Percentiles rank a stretch among this genome's conserved stretches.
These are phyloP conservation scores for Geoglossum glabrum DNA, from an alignment of 495 filamentous ascomycete genomes.

Conservation along the genomic window DNA sequence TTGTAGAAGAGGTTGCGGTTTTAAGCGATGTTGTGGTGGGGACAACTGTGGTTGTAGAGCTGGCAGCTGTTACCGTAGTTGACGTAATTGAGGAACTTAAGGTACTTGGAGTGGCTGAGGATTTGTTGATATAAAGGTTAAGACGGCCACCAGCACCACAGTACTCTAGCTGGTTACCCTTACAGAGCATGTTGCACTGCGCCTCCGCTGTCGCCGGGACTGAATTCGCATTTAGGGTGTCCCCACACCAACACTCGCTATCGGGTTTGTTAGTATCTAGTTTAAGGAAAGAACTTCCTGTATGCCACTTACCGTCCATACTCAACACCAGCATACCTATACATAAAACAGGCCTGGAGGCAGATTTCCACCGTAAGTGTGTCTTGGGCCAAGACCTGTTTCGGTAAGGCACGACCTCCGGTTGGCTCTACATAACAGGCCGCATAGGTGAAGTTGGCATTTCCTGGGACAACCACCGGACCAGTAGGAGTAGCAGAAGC, in stretches of 20 bases:
- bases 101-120: not conserved
- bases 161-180: conserved; percentile 19
- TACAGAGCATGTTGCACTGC: conserved; percentile 21
- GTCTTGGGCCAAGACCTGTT: not conserved
- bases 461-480: not conserved
- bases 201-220: conserved; percentile 3
- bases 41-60: not conserved
- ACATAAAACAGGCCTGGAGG: not conserved
- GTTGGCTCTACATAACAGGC: not conserved
- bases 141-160: conserved; percentile 19
- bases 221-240: not conserved
- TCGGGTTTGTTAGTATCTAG: not conserved
- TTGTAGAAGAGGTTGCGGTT: not conserved
- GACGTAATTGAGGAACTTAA: not conserved
- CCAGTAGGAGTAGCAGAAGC: not conserved
- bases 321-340: not conserved
- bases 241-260: not conserved
- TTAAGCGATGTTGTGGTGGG: not conserved
- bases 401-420: not conserved
- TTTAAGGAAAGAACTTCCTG: too few species aligned
- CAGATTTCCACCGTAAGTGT: not conserved
- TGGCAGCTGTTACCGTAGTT: not conserved
- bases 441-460: not conserved
- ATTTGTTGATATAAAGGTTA: not conserved
- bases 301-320: not conserved